Base-by-base conservation (phyloP, 2,329 filamentous ascomycete genomes). In the Ophiostoma tasmaniense region DNA sequence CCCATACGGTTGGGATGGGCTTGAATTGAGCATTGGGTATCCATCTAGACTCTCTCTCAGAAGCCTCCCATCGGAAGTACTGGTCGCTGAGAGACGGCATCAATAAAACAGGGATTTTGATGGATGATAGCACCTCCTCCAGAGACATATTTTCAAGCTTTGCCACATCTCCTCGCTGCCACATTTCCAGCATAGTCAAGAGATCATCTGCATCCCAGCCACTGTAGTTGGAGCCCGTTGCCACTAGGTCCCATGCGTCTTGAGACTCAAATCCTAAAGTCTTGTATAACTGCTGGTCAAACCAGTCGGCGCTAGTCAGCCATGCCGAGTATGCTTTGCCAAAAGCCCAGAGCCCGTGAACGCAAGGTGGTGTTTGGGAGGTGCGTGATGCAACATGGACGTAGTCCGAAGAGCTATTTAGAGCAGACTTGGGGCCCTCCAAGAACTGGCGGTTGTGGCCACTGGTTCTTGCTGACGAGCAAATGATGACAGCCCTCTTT, bases 1-100 rank as follows among this genome's bases (percentile, higher is more conserved):
- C 73, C 73, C 73, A 73, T 13, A 72, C n/a, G 0, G 68, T 70
- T 0, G 71, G 70, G 13, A 73, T 72, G 2, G 69, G 52, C 4
- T 62, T 30, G 22, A 72, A 33, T 1, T 59, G 68, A 0, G 64
- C 72, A 3, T 68, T 7, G 8, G 66, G 65, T 4, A 73, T 39
- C 20, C 30, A 11, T 25, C 84, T 65, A 76, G 93, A 88, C 74
- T 95, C 91, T 69, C 89, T 87, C 74, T 90, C 85, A 0, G 89
- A 92, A 73, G 93, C 91, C 74, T 93, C 90, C 0, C 90, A 90
- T 67, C 91, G 89, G 73, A 95, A 94, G 75, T 94, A 94, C 4
- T 94, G 81, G 75, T 94, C 91, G 0, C 90, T 93, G 75, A 90
- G 87, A 28, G 82, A 79, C 0, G 91, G 91, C 17, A 93, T 77